Evolutionary conservation across 495 filamentous ascomycete species (phyloP).

Genomic region (Penicillium pulvis): DNA sequence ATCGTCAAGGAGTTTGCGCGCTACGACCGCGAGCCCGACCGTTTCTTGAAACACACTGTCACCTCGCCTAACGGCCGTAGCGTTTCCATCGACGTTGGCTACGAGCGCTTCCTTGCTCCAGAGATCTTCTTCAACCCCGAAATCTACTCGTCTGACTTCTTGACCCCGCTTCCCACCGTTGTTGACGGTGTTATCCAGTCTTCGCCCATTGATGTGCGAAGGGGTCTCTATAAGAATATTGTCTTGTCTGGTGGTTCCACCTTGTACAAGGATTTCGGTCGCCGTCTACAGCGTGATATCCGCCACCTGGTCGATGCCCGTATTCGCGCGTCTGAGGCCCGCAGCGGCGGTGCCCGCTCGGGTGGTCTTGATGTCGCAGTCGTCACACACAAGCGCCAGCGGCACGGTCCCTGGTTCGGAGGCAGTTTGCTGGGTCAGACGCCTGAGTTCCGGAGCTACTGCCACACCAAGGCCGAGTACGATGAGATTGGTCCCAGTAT

Average conservation of each 20-base stretch:
- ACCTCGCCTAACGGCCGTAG: conserved; percentile 83
- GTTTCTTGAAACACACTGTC: conserved; percentile 86
- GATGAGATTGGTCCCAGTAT: conserved; percentile 94
- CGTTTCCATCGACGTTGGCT: conserved; percentile 87
- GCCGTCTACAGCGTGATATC: conserved; percentile 94
- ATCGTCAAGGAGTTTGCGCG: conserved; percentile 96
- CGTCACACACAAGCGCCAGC: conserved; percentile 92
- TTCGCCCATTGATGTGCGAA: conserved; percentile 93
- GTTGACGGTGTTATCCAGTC: conserved; percentile 97
- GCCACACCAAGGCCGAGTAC: conserved; percentile 96
- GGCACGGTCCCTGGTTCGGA: conserved; percentile 97
- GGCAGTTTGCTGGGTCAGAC: conserved; percentile 95
- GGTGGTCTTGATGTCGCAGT: conserved; percentile 94
- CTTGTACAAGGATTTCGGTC: conserved; percentile 95
- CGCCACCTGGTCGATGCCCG: conserved; percentile 90
- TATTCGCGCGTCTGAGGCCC: conserved; percentile 86
- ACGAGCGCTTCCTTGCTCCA: conserved; percentile 96
- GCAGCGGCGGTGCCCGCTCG: conserved; percentile 76
- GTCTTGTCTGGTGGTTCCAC: conserved; percentile 96
- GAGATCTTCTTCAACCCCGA: conserved; percentile 99
- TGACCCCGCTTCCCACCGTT: conserved; percentile 89
- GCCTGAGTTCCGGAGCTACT: conserved; percentile 98
- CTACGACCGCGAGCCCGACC: conserved; percentile 88
- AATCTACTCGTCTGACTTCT: conserved; percentile 97
- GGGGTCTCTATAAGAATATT: conserved; percentile 99